Conservation (phyloP, 768 basidiomycete genomes). For the Podaxis carcinomalis region DNA sequence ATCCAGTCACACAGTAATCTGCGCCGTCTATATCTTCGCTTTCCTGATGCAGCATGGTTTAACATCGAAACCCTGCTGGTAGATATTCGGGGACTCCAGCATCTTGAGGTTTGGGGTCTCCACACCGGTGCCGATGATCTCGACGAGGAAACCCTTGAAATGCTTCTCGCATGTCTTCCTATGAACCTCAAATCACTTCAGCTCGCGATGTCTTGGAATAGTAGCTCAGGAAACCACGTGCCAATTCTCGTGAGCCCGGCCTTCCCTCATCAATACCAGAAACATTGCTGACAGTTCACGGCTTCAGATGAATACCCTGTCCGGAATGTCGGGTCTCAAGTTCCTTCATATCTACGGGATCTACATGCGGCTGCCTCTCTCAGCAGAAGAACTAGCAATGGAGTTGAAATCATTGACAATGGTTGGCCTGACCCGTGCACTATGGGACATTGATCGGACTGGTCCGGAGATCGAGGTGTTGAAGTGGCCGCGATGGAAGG, state of each 20-base stretch:
- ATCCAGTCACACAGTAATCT: conserved; percentile 23
- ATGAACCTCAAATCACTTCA: conserved; percentile 30
- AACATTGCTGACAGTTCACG: background rate
- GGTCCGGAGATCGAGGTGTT: conserved; percentile 22
- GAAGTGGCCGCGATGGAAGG: conserved; percentile 36
- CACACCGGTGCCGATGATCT: conserved; percentile 29
- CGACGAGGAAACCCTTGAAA: conserved; percentile 18
- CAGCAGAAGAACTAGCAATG: conserved; percentile 28
- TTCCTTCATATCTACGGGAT: conserved; percentile 36
- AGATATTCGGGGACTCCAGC: conserved; percentile 21
- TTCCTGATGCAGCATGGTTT: conserved; percentile 23
- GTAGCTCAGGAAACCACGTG: conserved; percentile 16
- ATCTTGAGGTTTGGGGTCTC: conserved; percentile 33
- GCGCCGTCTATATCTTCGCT: conserved; percentile 30
- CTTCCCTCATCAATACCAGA: background rate
- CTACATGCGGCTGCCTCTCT: conserved; percentile 25
- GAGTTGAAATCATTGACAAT: conserved; percentile 27
- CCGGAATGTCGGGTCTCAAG: conserved; percentile 23
- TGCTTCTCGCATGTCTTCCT: conserved; percentile 24
- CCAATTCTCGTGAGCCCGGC: conserved; percentile 22
- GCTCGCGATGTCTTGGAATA: conserved; percentile 30
- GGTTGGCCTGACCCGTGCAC: conserved; percentile 33
- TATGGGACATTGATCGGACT: conserved; percentile 32
- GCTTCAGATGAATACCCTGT: conserved; percentile 22
- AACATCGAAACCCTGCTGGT: conserved; percentile 19